A percentile compares a stretch with the other conserved stretches of the same genome.
Conservation (phyloP, 371 early-diverging fungal genomes). For the Paraphysoderma sedebokerense region DNA sequence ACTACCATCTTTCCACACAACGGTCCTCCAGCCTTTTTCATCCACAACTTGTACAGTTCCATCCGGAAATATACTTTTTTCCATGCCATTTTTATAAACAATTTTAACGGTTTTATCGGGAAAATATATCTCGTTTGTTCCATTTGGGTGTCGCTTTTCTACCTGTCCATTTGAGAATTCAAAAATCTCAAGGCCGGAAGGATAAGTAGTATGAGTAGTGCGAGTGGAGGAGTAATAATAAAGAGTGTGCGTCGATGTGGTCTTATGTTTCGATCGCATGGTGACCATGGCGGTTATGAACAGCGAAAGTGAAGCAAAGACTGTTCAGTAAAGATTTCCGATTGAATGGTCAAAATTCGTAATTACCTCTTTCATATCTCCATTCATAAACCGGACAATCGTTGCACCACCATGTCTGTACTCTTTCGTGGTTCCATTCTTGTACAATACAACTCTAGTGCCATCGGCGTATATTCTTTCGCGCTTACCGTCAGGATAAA, state of each 20-base stretch:
- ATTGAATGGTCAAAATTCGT: not conserved
- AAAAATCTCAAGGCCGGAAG: conserved; percentile 9
- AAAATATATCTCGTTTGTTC: conserved; percentile 12
- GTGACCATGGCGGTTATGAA: too few relatives aligned
- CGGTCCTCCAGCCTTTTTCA: conserved; percentile 2
- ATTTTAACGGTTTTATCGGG: conserved; percentile 6
- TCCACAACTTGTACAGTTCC: conserved; percentile 1
- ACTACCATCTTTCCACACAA: conserved; percentile 2
- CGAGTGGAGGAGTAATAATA: conserved; percentile 13
- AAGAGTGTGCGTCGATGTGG: too few relatives aligned
- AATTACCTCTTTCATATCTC: conserved; percentile 12
- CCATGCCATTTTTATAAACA: conserved; percentile 3
- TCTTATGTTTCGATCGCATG: too few relatives aligned
- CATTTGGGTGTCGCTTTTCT: conserved; percentile 13
- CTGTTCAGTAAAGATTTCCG: too few relatives aligned
- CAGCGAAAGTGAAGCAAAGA: too few relatives aligned
- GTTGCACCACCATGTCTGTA: not conserved
- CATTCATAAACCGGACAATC: conserved; percentile 10
- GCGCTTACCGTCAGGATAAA: conserved; percentile 10
- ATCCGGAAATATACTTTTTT: conserved; percentile 4
- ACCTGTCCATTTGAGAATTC: conserved; percentile 15
- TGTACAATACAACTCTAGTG: conserved; percentile 7
- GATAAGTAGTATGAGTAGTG: conserved; percentile 12
- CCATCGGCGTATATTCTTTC: conserved; percentile 9
- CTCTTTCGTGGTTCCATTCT: conserved; percentile 14